These are phyloP conservation scores for Ceratobasidium sp. DNA, from an alignment of 1,284 basidiomycete species.

Conservation along the genomic window DNA sequence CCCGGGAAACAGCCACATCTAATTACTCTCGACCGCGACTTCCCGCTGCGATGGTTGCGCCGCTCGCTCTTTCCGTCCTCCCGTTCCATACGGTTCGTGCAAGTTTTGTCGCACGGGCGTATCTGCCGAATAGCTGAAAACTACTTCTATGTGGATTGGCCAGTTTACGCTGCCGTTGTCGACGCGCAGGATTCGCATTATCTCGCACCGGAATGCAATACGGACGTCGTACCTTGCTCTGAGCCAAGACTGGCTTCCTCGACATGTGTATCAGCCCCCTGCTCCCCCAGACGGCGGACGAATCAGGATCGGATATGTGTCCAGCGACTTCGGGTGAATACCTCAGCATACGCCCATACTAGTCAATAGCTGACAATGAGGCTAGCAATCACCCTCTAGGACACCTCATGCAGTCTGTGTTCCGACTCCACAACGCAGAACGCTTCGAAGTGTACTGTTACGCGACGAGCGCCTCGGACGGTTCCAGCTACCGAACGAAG, in stretches of 20 bases:
- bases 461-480: conserved; percentile 69
- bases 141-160: conserved; percentile 9
- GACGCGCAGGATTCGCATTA: conserved; percentile 66
- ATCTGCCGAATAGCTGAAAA: conserved; percentile 21
- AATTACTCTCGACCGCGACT: conserved; percentile 57
- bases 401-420: conserved; percentile 74
- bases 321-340: conserved; percentile 68
- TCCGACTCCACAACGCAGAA: conserved; percentile 65
- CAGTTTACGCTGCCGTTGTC: conserved; percentile 70
- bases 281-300: conserved; percentile 61
- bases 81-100: conserved; percentile 69
- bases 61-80: conserved; percentile 67
- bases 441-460: conserved; percentile 68
- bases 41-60: conserved; percentile 60
- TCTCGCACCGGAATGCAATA: conserved; percentile 71
- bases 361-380: conserved; percentile 28
- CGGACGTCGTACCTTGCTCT: conserved; percentile 67
- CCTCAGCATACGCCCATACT: neutral
- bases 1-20: conserved; percentile 30
- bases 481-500: conserved; percentile 65
- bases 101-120: neutral
- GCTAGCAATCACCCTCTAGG: conserved; percentile 71
- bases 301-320: conserved; percentile 71
- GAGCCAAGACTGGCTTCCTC: conserved; percentile 65
- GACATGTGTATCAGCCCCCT: conserved; percentile 67